Evolutionary conservation across 805 yeast genomes (phyloP).

Genomic region (Ogataea trehalophila): DNA sequence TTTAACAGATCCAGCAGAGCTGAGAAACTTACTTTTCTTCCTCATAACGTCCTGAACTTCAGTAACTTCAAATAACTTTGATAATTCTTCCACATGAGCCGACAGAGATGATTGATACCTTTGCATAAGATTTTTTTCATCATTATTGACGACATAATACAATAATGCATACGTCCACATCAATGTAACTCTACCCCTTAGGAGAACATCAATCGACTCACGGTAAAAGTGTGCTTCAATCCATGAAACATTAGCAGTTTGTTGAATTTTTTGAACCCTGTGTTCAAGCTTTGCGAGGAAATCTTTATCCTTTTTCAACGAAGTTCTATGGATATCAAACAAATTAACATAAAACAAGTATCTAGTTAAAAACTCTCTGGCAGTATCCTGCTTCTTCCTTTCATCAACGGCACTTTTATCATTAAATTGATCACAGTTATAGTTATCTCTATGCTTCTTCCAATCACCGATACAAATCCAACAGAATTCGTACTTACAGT

Average conservation of each 20-base stretch:
- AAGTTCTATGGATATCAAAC: constrained; percentile 70
- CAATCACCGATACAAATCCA: constrained; percentile 88
- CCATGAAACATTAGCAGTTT: constrained; percentile 66
- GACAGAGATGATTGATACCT: constrained; percentile 21
- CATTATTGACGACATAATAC: constrained; percentile 49
- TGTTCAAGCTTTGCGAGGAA: constrained; percentile 59
- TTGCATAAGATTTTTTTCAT: constrained; percentile 61
- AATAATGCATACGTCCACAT: constrained; percentile 91
- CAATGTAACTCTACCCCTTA: constrained; percentile 66
- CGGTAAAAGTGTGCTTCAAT: constrained; percentile 80
- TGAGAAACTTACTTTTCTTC: constrained; percentile 22
- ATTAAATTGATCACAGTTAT: constrained; percentile 55
- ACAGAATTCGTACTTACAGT: constrained; percentile 78
- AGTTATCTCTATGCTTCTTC: constrained; percentile 62
- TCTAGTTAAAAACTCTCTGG: constrained; percentile 49
- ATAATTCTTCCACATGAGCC: constrained; percentile 26
- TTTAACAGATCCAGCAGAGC: constrained; percentile 17
- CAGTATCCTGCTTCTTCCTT: constrained; percentile 36
- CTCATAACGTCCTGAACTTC: constrained; percentile 23
- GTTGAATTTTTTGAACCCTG: constrained; percentile 62
- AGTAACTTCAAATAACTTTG: constrained; percentile 32
- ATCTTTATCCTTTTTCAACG: constrained; percentile 65
- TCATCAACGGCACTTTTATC: constrained; percentile 37
- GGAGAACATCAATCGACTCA: constrained; percentile 61
- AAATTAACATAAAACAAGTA: constrained; percentile 74